These are phyloP conservation scores for Scleroderma citrinum DNA, from an alignment of 768 basidiomycete genomes.

Conservation along the genomic window DNA sequence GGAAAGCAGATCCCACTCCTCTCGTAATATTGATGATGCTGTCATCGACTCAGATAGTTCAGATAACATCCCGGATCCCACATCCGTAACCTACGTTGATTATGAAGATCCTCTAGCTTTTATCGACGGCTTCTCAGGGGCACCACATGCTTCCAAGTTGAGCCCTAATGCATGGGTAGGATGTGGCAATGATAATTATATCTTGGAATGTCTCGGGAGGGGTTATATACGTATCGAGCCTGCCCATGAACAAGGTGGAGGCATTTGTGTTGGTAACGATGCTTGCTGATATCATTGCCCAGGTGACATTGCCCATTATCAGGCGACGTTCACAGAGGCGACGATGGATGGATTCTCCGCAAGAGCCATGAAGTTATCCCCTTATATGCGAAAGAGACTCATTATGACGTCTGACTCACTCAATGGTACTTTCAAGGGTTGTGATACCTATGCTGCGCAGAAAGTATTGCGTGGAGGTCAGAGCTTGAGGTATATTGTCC, in stretches of 20 bases:
- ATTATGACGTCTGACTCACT: constrained; percentile 53
- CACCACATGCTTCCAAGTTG: constrained; percentile 46
- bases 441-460: constrained; percentile 57
- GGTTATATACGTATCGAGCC: constrained; percentile 64
- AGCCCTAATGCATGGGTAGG: constrained; percentile 74
- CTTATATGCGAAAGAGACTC: constrained; percentile 46
- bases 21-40: constrained; percentile 4
- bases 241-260: constrained; percentile 30
- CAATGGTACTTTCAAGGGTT: constrained; percentile 55
- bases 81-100: constrained; percentile 66
- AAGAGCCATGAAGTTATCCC: constrained; percentile 40
- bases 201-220: constrained; percentile 69
- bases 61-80: constrained; percentile 46
- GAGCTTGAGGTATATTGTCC: constrained; percentile 41
- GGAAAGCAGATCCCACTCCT: constrained; percentile 34
- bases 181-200: constrained; percentile 63
- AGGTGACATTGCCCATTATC: constrained; percentile 30
- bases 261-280: constrained; percentile 7
- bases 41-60: constrained; percentile 14
- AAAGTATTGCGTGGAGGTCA: constrained; percentile 50
- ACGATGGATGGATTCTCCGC: constrained; percentile 42
- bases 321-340: constrained; percentile 51
- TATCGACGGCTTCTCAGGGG: constrained; percentile 42
- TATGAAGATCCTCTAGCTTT: constrained; percentile 69
- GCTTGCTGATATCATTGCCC: background rate